These are phyloP conservation scores for Fusarium chlamydosporum DNA, from an alignment of 2,329 filamentous ascomycete genomes.

Conservation along the genomic window DNA sequence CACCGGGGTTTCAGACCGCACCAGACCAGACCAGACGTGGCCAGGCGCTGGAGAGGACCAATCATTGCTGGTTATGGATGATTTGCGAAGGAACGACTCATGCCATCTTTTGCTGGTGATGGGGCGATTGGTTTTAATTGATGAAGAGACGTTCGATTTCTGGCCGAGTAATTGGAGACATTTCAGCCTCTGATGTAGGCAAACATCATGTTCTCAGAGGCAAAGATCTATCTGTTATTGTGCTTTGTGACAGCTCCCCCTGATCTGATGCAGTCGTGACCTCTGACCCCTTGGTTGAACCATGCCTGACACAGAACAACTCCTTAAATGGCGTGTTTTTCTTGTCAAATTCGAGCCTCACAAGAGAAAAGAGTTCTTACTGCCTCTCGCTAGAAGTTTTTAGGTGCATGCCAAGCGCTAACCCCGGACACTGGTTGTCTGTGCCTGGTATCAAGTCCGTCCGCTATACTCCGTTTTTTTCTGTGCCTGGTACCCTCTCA, in stretches of 20 bases:
- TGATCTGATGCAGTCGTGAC: slow-evolving; percentile 11
- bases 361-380: slow-evolving; percentile 11
- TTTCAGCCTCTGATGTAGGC: neutral
- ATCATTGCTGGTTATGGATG: slow-evolving; percentile 24
- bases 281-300: slow-evolving; percentile 15
- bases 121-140: slow-evolving; percentile 3
- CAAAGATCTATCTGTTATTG: neutral
- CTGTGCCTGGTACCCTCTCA: neutral
- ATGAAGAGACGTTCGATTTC: neutral
- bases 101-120: slow-evolving; percentile 17
- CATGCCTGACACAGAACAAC: slow-evolving; percentile 35
- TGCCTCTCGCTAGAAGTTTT: slow-evolving; percentile 25
- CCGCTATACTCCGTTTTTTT: slow-evolving; percentile 38
- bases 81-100: slow-evolving; percentile 11
- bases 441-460: slow-evolving; percentile 47
- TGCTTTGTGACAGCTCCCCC: neutral
- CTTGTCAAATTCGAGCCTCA: slow-evolving; percentile 10
- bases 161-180: neutral
- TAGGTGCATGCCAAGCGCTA: slow-evolving; percentile 46
- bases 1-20: slow-evolving; percentile 46
- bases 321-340: slow-evolving; percentile 46
- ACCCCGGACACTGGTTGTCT: slow-evolving; percentile 42
- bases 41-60: slow-evolving; percentile 13
- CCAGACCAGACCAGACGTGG: slow-evolving; percentile 27
- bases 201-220: neutral